Evolutionary conservation across 208 protist species (phyloP), one percentile per base, ranked within the genome.

Genomic region (Endotrypanum monterogeii): DNA sequence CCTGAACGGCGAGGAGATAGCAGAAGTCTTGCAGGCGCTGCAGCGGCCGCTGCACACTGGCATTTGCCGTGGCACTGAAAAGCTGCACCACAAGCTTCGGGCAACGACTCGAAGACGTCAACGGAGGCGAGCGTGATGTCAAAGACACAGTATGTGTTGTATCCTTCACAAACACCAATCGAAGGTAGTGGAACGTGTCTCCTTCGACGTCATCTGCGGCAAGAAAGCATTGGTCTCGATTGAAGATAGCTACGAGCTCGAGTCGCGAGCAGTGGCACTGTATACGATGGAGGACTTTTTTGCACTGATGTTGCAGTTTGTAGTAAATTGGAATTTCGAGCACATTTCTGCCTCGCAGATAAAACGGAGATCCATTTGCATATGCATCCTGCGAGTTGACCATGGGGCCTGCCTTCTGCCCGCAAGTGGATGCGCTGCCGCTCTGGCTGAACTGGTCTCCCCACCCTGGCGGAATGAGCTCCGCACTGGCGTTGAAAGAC

Each of bases 301-400:
- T 86, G 76, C 90, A 94, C 69, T 97, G 89, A 72, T 97, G 89
- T 80, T 97, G 93, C 60, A 97, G 74, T 74, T 95, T 97, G 83
- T 94, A 94, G 83, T 97, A 95, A 37, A 97, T 85, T 0, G 93
- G 93, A 58, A 97, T 90, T 66, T 89, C 83, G 18, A 94, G 76
- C 44, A 93, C 84, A 39, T 86, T 91, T 44, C 60, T 73, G 16
- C 93, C 93, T 1, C 71, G 82, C 46, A 93, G 76, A 62, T 92
- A 87, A 71, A 94, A 94, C 4, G 78, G 83, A 56, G 79, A 74
- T 37, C 9, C 68, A 39, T 58, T 20, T 23, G 73, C 9, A n/a
- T 20, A 66, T 16, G 46, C 37, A 11, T 69, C 71, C 32, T 35
- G 32, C 32, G 56, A 23, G 56, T 69, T n/a, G 25, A 9, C 3